Conservation (phyloP, 2,329 filamentous ascomycete genomes). For the Didymella keratinophila region DNA sequence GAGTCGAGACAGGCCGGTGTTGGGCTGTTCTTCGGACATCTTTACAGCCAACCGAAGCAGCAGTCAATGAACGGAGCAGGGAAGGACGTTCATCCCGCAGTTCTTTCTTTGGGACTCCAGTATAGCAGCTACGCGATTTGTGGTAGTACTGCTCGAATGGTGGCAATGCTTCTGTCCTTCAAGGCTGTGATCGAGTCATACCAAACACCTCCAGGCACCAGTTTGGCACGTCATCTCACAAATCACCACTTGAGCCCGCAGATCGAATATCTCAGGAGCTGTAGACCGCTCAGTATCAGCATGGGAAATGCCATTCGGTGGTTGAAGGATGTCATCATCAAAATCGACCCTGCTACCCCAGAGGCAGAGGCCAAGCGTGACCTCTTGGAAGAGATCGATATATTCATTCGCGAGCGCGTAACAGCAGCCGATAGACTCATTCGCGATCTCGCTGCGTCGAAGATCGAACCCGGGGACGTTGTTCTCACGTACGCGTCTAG, state of each 20-base stretch:
- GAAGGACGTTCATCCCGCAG: constrained; percentile 83
- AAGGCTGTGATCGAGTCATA: constrained; percentile 95
- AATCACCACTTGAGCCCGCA: constrained; percentile 91
- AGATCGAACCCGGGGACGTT: constrained; percentile 80
- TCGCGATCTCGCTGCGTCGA: constrained; percentile 74
- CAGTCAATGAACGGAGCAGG: constrained; percentile 65
- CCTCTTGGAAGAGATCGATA: constrained; percentile 82
- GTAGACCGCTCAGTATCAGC: constrained; percentile 92
- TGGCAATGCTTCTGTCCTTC: constrained; percentile 87
- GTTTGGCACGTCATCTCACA: constrained; percentile 88
- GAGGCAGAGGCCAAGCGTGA: constrained; percentile 83
- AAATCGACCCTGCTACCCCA: constrained; percentile 83
- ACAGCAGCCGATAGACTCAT: constrained; percentile 88
- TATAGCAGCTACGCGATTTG: constrained; percentile 88
- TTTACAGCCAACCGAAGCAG: constrained; percentile 78
- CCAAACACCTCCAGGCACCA: constrained; percentile 82
- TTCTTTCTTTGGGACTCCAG: constrained; percentile 86
- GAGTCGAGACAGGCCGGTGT: constrained; percentile 63
- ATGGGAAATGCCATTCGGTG: constrained; percentile 97
- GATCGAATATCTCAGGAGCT: constrained; percentile 92
- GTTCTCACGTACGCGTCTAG: constrained; percentile 88
- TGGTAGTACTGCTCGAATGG: constrained; percentile 86
- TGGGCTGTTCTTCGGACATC: constrained; percentile 73
- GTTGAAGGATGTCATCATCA: constrained; percentile 90
- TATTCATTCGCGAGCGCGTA: constrained; percentile 89